Conservation (phyloP, 352 stramenopile species). For the Elongisporangium undulatum region DNA sequence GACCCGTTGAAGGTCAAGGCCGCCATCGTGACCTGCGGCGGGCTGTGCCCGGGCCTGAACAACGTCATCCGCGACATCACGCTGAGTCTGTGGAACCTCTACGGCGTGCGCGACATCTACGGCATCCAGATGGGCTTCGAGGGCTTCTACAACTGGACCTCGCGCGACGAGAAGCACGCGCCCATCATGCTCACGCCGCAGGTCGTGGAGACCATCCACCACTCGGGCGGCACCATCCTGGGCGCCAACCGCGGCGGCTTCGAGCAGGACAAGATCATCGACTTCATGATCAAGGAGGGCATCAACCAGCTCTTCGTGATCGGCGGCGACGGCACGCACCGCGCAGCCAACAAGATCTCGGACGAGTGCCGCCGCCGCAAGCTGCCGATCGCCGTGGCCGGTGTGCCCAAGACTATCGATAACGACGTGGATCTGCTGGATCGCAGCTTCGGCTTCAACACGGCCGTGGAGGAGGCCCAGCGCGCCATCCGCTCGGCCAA, state of each 20-base stretch:
- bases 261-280: slow-evolving; percentile 95
- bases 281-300: slow-evolving; percentile 86
- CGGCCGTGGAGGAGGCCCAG: slow-evolving; percentile 95
- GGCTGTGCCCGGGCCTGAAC: slow-evolving; percentile 97
- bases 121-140: slow-evolving; percentile 81
- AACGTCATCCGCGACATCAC: slow-evolving; percentile 98
- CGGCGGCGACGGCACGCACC: slow-evolving; percentile 97
- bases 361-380: slow-evolving; percentile 68
- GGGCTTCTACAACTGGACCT: slow-evolving; percentile 81
- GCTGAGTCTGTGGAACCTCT: slow-evolving; percentile 87
- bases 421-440: slow-evolving; percentile 99
- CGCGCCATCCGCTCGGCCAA: slow-evolving; percentile 88
- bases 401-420: slow-evolving; percentile 99
- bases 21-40: slow-evolving; percentile 92
- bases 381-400: slow-evolving; percentile 92
- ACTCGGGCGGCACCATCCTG: slow-evolving; percentile 93
- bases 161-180: slow-evolving; percentile 71
- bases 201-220: slow-evolving; percentile 76
- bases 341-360: slow-evolving; percentile 91
- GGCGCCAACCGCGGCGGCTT: slow-evolving; percentile 94
- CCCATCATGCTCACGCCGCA: slow-evolving; percentile 73
- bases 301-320: slow-evolving; percentile 97
- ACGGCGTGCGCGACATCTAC: slow-evolving; percentile 81
- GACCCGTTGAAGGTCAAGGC: slow-evolving; percentile 76
- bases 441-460: slow-evolving; percentile 97